Evolutionary conservation across 352 stramenopile species (phyloP), one percentile per base, ranked within the genome.

Genomic region (Phytophthora ramorum): DNA sequence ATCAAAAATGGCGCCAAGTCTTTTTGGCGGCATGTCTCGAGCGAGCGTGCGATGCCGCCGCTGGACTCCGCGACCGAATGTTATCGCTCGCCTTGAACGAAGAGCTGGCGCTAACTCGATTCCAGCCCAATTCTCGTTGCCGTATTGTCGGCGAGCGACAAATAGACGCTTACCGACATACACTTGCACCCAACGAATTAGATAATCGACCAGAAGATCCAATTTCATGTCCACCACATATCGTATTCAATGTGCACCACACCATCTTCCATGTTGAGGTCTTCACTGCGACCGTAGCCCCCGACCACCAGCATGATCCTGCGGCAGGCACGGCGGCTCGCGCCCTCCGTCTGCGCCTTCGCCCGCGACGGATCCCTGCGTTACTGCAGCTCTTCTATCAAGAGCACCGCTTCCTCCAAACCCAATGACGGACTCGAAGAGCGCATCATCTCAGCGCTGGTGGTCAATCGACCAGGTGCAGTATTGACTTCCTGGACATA

Each of bases 381-480:
- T 16, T 65, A 9, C 12, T 16, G 26, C 17, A 61, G 41, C 6
- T 44, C 37, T 10, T 58, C 63, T 7, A 4, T 32, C 7, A 32
- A 32, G 7, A 8, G 26, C n/a, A 2, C 4, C 12, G 37, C 43
- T 17, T 19, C 16, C 14, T 46, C 30, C 12, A 59, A 60, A 37
- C 12, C 51, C 12, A 44, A 49, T 28, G 48, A 38, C 26, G 44
- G 12, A 7, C 41, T 66, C 7, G 60, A 93, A 58, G 85, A 93
- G 58, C 79, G 81, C 9, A 91, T 91, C 71, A 87, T 93, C 66
- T 93, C 82, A 13, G 76, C 81, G 35, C 78, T 93, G 4, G 85
- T 93, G 0, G 82, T 91, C 7, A 93, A 93, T 40, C 79, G 79
- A 16, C 81, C 83, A 44, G 80, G 73, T 85, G 24, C 13, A 24